Evolutionary conservation across 805 yeast species (phyloP).

Genomic region (Saccharomycopsis sp.): DNA sequence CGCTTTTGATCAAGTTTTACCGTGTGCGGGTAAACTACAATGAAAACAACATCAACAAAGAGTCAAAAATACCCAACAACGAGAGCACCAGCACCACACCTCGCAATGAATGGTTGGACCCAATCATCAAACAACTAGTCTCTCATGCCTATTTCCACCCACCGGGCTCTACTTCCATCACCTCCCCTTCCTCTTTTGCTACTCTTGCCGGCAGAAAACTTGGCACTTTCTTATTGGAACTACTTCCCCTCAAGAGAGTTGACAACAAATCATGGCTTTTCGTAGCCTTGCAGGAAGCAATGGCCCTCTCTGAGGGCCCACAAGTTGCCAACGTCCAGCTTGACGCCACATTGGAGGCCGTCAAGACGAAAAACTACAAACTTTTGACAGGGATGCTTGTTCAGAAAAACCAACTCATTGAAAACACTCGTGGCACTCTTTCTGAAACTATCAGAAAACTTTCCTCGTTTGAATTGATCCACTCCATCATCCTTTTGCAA

Average conservation of each 20-base stretch:
- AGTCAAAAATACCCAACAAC: too few relatives aligned
- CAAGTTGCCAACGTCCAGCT: conserved; percentile 32
- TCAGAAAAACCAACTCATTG: conserved; percentile 18
- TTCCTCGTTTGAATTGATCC: conserved; percentile 63
- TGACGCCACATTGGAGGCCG: conserved; percentile 47
- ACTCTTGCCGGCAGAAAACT: conserved; percentile 51
- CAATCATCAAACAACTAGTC: conserved; percentile 27
- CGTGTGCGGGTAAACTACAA: conserved; percentile 31
- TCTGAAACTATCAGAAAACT: conserved; percentile 28
- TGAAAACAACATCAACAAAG: too few relatives aligned
- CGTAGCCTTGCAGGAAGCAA: conserved; percentile 35
- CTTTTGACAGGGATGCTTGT: conserved; percentile 36
- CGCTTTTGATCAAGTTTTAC: conserved; percentile 36
- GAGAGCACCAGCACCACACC: background rate
- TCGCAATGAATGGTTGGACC: conserved; percentile 26
- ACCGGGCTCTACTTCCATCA: conserved; percentile 18
- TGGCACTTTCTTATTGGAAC: conserved; percentile 55
- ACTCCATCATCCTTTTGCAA: conserved; percentile 70
- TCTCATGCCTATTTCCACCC: conserved; percentile 15
- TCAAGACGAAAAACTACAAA: conserved; percentile 41
- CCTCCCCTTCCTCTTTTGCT: conserved; percentile 26
- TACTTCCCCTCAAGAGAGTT: conserved; percentile 37
- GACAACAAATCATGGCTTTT: conserved; percentile 54
- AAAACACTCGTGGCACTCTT: conserved; percentile 28
- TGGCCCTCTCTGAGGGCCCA: conserved; percentile 21